Base-by-base conservation (phyloP, 129 eudicot species). In the Solidago caesia region DNA sequence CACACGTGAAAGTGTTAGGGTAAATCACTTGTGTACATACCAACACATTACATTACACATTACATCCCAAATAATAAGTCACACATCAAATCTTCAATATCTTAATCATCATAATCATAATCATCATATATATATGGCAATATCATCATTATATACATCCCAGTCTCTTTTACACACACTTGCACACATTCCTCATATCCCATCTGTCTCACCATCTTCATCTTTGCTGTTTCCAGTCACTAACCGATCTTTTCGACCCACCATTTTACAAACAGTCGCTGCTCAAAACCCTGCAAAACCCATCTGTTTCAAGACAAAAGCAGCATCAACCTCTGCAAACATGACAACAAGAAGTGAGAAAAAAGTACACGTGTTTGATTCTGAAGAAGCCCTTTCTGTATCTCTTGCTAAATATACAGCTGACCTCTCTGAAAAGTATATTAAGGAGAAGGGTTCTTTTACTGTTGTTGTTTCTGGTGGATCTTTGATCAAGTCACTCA, bases 381-480 rank as follows among this genome's bases (percentile, higher is more conserved):
- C 84, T 2, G 89, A 81, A 48, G 88, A 91, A 60, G 87, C 77
- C 15, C 75, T 91, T 74, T 80, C 87, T 49, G 83, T 74, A 53
- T 75, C 91, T 25, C 78, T 90, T 42, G 95, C 87, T 6, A 72
- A 91, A 73, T 88, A 82, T 86, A 82, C 85, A 4, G 85, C 86
- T 71, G 85, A 88, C 62, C 72, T 88, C 13, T 83, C 91, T 42
- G 76, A 79, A 9, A 78, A 73, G 25, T 62, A 82, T 29, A 33
- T 65, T 43, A 85, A 82, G 66, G 72, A 84, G 57, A 84, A 86
- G 72, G 85, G 75, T 4, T 81, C 94, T 15, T 91, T 91, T 48
- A 85, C 91, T 11, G 88, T 87, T 55, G 94, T 82, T 69, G 59
- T 90, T 4, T 90, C 96, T 12, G 94, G 96, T 8, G 94, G 94